Conservation (phyloP, 441 rosid genomes). For the Erysimum pusillum region DNA sequence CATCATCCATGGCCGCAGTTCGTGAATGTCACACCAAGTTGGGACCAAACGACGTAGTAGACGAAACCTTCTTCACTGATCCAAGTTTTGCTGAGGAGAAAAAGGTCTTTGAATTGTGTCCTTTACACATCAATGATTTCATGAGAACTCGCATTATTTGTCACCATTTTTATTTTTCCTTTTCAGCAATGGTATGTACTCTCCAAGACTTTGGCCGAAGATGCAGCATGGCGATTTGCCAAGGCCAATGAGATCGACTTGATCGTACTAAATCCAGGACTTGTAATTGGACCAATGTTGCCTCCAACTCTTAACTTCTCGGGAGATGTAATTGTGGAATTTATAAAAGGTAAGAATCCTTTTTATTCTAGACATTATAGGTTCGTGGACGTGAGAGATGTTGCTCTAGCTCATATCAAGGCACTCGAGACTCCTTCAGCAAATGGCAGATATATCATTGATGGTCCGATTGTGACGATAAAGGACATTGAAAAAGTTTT, state of each 20-base stretch:
- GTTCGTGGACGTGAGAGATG: slow-evolving; percentile 72
- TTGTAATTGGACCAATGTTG: slow-evolving; percentile 78
- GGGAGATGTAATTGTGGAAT: slow-evolving; percentile 46
- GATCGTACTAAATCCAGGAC: slow-evolving; percentile 78
- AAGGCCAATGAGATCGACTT: slow-evolving; percentile 76
- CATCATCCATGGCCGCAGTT: slow-evolving; percentile 67
- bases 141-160: background rate
- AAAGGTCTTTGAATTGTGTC: slow-evolving; percentile 50
- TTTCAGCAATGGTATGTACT: slow-evolving; percentile 78
- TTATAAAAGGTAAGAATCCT: slow-evolving; percentile 51
- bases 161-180: background rate
- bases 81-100: slow-evolving; percentile 52
- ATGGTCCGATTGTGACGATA: slow-evolving; percentile 42
- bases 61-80: slow-evolving; percentile 73
- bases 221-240: slow-evolving; percentile 75
- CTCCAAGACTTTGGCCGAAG: slow-evolving; percentile 87
- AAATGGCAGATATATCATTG: slow-evolving; percentile 58
- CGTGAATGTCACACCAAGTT: slow-evolving; percentile 41
- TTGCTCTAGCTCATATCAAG: slow-evolving; percentile 63
- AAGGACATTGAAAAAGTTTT: slow-evolving; percentile 47
- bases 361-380: slow-evolving; percentile 24
- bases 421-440: slow-evolving; percentile 68
- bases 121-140: slow-evolving; percentile 6
- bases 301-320: slow-evolving; percentile 54
- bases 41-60: slow-evolving; percentile 56